Evolutionary conservation across 2,329 filamentous ascomycete species (phyloP).

Genomic region (Alternaria sp.): DNA sequence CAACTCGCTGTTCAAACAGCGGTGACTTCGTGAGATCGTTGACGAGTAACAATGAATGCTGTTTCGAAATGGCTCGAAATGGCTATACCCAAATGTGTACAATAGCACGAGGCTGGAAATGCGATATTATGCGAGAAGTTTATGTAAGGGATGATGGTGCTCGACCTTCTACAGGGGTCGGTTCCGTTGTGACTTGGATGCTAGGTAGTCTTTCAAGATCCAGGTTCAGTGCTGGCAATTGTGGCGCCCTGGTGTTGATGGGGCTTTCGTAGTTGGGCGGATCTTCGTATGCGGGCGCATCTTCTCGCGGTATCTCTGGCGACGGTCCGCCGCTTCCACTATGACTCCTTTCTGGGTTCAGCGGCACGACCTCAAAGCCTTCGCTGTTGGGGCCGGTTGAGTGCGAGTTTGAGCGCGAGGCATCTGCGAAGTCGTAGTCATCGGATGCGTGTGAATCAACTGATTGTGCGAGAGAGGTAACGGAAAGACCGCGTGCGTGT

Average conservation of each 20-base stretch:
- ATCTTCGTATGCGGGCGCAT: slow-evolving; percentile 55
- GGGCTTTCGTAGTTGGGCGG: slow-evolving; percentile 60
- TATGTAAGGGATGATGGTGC: slow-evolving; percentile 19
- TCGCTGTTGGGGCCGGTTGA: slow-evolving; percentile 34
- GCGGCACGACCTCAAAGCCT: slow-evolving; percentile 55
- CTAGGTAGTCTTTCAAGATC: slow-evolving; percentile 53
- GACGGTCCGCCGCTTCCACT: slow-evolving; percentile 33
- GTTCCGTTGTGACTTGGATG: slow-evolving; percentile 54
- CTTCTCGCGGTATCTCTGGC: slow-evolving; percentile 40
- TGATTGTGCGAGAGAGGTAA: slow-evolving; percentile 51
- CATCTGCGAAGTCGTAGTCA: slow-evolving; percentile 44
- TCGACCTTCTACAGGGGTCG: slow-evolving; percentile 30
- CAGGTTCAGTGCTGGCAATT: slow-evolving; percentile 51
- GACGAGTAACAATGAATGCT: background rate
- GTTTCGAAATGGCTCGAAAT: background rate
- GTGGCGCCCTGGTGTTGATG: slow-evolving; percentile 39
- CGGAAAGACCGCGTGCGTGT: slow-evolving; percentile 55
- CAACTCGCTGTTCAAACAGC: background rate
- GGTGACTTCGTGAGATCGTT: background rate
- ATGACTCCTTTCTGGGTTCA: slow-evolving; percentile 49
- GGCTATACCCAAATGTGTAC: background rate
- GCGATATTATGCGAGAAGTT: background rate
- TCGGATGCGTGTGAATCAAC: slow-evolving; percentile 49
- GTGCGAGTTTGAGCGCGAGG: slow-evolving; percentile 28
- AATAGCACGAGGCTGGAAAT: background rate